Percentiles rank a stretch among this genome's conserved stretches.
Evolutionary conservation across 495 filamentous ascomycete genomes (phyloP).

Genomic region (Penicillium verhagenii): DNA sequence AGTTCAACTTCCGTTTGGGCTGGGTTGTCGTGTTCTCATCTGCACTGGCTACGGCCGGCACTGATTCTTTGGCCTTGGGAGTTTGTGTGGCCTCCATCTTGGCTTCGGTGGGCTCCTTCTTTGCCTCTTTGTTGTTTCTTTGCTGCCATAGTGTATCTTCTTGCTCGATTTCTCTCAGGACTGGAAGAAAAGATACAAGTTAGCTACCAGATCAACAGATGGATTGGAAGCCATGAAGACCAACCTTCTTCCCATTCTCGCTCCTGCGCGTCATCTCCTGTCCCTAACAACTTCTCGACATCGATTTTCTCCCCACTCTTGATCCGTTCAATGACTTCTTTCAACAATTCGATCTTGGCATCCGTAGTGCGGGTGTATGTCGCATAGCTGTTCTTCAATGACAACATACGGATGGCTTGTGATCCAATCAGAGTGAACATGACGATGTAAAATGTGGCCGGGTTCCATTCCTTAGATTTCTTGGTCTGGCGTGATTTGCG

Average conservation of each 20-base stretch:
- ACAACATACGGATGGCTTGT: constrained; percentile 89
- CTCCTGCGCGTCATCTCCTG: constrained; percentile 73
- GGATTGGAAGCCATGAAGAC: background rate
- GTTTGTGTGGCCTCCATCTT: constrained; percentile 12
- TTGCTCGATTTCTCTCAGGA: constrained; percentile 76
- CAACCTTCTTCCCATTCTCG: constrained; percentile 84
- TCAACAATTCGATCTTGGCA: constrained; percentile 71
- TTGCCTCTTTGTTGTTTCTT: constrained; percentile 15
- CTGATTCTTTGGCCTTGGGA: constrained; percentile 17
- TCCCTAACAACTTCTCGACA: constrained; percentile 78
- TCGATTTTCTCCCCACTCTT: constrained; percentile 87
- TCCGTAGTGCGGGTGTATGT: constrained; percentile 73
- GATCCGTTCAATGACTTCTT: constrained; percentile 79
- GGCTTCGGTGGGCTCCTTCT: constrained; percentile 8
- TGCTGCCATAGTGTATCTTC: constrained; percentile 66
- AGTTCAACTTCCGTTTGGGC: constrained; percentile 32
- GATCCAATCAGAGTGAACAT: constrained; percentile 91
- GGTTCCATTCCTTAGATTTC: constrained; percentile 79
- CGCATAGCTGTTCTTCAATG: constrained; percentile 69
- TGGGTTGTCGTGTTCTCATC: constrained; percentile 15
- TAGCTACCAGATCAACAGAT: constrained; percentile 2
- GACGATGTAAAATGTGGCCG: constrained; percentile 87
- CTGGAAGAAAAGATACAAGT: constrained; percentile 35
- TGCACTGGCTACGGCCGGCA: constrained; percentile 7
- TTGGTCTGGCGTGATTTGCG: constrained; percentile 34